Percentiles rank a stretch among this genome's conserved stretches.
Conservation (phyloP, 306 rosid species). For the Lathyrus aphaca region DNA sequence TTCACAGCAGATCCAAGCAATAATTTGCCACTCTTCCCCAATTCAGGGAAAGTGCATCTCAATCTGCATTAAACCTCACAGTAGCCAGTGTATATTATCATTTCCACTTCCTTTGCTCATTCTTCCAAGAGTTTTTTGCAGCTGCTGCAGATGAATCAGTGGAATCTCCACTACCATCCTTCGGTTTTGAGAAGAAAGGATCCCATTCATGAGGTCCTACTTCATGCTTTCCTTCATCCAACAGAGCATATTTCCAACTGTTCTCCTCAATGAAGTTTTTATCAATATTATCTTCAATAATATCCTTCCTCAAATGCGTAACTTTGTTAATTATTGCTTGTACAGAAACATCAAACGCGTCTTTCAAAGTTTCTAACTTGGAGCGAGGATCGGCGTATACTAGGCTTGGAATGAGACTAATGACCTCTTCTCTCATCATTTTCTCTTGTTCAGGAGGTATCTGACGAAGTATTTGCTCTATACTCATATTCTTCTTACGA, state of each 20-base stretch:
- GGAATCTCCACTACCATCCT: conserved; percentile 71
- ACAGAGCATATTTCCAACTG: conserved; percentile 93
- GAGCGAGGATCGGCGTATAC: conserved; percentile 97
- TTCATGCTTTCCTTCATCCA: conserved; percentile 85
- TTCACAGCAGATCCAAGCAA: conserved; percentile 34
- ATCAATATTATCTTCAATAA: conserved; percentile 61
- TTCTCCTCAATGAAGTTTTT: conserved; percentile 87
- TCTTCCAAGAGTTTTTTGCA: conserved; percentile 90
- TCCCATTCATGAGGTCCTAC: conserved; percentile 99
- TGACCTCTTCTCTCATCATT: conserved; percentile 90
- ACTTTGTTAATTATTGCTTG: conserved; percentile 84
- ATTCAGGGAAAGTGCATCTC: conserved; percentile 20
- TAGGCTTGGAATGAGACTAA: conserved; percentile 78
- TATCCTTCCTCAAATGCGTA: conserved; percentile 76
- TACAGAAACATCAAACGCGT: conserved; percentile 94
- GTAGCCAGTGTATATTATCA: conserved; percentile 17
- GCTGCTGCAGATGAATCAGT: conserved; percentile 62
- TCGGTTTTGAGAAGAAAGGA: conserved; percentile 97
- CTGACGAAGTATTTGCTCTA: conserved; percentile 79
- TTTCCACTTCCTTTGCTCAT: conserved; percentile 57
- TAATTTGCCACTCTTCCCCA: conserved; percentile 24
- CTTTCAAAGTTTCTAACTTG: conserved; percentile 74
- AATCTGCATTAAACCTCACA: background rate
- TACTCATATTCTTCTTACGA: conserved; percentile 72
- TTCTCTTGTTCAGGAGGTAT: conserved; percentile 73